Evolutionary conservation across 2,329 filamentous ascomycete genomes (phyloP), one percentile per base, ranked within the genome.

Genomic region (Stylonectria norvegica): DNA sequence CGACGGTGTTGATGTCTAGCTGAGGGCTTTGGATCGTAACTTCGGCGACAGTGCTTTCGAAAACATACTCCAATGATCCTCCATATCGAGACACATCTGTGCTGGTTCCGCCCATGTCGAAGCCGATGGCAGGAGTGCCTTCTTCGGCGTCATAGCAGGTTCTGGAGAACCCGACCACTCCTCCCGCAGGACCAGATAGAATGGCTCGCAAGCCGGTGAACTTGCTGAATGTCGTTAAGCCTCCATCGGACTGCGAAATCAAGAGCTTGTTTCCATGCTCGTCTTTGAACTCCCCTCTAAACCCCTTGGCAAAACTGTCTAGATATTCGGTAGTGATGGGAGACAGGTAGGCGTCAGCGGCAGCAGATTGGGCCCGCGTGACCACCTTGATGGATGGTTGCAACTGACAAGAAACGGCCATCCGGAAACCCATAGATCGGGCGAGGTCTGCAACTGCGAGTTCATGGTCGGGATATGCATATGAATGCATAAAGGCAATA

Each of bases 401-500:
- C 0, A 67, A 57, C 10, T 64, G 53, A 0, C 64, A 66, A 17
- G 60, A 69, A 5, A 61, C 52, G 0, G 62, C 66, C 6, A 65
- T 63, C 12, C 57, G 60, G 45, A 70, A 67, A 72, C 68, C 68
- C 53, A 70, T 64, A 5, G 65, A 59, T 3, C 49, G 45, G 0
- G 68, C 68, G 0, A 71, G 42, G 1, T 51, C 47, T 12, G 58
- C 59, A 10, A 70, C 58, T 19, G 59, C 55, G 1, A 63, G 43
- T 41, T 71, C 68, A 47, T 89, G 85, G 6, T 77, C 71, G 1
- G 82, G 83, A 20, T 62, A 68, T 15, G 63, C 61, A 54, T 89
- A 89, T 7, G 82, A 82, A 55, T 90, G 86, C 70, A 88, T 83
- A 40, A 89, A 68, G 43, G 80, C 84, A 2, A 89, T 78, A 4